A percentile compares a stretch with the other conserved stretches of the same genome.
Conservation (phyloP, 169 alveolate genomes). For the Plasmodium gallinaceum region DNA sequence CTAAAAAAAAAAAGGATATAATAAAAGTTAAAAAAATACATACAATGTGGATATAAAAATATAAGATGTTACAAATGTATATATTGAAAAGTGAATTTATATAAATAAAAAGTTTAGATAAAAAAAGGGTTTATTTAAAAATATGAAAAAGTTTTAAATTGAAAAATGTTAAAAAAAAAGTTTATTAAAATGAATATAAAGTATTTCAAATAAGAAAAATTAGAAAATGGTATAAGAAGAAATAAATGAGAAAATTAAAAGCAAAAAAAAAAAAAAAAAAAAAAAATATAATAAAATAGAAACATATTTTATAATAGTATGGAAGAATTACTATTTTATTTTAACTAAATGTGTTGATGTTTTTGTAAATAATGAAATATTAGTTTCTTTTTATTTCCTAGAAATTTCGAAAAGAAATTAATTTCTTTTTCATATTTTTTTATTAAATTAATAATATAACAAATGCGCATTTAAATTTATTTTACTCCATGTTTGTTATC, state of each 20-base stretch:
- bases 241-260: background rate
- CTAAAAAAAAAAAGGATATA: no score
- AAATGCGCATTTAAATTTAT: constrained; percentile 51
- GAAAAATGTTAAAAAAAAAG: no score
- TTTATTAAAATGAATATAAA: background rate
- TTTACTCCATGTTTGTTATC: constrained; percentile 3
- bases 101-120: no score
- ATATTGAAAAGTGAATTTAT: no score
- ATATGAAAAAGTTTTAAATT: no score
- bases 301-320: constrained; percentile 12
- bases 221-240: background rate
- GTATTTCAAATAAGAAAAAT: background rate
- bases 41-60: no score
- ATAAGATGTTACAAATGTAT: no score
- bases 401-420: constrained; percentile 2
- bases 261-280: constrained; percentile 1
- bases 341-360: constrained; percentile 4
- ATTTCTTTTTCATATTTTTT: background rate
- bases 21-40: no score
- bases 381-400: constrained; percentile 13
- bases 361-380: constrained; percentile 6
- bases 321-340: background rate
- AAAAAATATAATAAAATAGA: constrained; percentile 3
- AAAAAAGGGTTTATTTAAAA: no score
- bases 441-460: constrained; percentile 8